A percentile compares a stretch with the other conserved stretches of the same genome.
Conservation (phyloP, 148 eudicot species). For the Rhododendron ovatum region DNA sequence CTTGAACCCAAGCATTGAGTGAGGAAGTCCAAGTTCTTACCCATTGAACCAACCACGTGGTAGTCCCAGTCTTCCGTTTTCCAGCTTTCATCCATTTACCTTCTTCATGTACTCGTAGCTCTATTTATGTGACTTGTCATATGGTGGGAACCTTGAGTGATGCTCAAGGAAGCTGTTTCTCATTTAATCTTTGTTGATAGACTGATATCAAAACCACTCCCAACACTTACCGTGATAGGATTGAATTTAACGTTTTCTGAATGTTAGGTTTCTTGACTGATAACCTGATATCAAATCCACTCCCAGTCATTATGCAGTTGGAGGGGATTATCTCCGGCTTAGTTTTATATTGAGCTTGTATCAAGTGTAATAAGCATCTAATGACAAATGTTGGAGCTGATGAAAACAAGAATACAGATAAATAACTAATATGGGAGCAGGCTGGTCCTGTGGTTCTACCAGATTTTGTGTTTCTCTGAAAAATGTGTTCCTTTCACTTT, state of each 20-base stretch:
- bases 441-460: background rate
- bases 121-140: background rate
- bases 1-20: background rate
- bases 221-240: background rate
- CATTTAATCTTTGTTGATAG: background rate
- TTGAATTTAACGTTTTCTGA: background rate
- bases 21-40: background rate
- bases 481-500: background rate
- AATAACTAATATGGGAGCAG: background rate
- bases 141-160: background rate
- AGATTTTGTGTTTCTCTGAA: background rate
- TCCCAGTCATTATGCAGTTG: background rate
- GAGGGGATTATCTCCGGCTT: background rate
- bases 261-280: background rate
- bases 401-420: background rate
- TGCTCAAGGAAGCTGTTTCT: conserved; percentile 6
- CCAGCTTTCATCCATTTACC: background rate
- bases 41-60: background rate
- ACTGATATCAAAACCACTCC: background rate
- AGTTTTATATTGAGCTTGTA: background rate
- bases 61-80: background rate
- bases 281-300: background rate
- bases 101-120: background rate
- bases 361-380: background rate
- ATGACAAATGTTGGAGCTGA: background rate